Evolutionary conservation across 2,329 filamentous ascomycete species (phyloP).

Genomic region (Lasiodiplodia citricola): DNA sequence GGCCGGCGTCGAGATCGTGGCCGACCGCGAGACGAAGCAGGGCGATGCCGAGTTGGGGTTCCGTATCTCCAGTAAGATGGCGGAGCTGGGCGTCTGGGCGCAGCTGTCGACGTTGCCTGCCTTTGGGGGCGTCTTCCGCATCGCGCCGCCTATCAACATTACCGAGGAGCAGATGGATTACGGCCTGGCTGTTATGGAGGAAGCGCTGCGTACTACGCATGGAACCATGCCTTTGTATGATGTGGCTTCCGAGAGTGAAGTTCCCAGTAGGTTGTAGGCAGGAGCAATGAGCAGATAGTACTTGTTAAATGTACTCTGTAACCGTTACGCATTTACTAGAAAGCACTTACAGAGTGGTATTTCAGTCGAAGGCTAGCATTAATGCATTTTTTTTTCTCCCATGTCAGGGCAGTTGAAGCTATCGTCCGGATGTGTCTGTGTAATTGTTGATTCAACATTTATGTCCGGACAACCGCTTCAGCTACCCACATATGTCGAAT

Average conservation of each 20-base stretch:
- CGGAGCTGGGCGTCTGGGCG: slow-evolving; percentile 61
- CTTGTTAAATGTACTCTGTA: not conserved
- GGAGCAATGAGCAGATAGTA: not conserved
- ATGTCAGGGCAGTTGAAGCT: no score
- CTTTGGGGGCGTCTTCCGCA: slow-evolving; percentile 63
- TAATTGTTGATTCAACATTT: no score
- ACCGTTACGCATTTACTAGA: not conserved
- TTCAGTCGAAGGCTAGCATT: no score
- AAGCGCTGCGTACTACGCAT: slow-evolving; percentile 61
- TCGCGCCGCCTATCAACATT: slow-evolving; percentile 66
- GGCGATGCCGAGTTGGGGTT: slow-evolving; percentile 56
- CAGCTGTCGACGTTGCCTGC: slow-evolving; percentile 61
- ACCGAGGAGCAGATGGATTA: slow-evolving; percentile 48
- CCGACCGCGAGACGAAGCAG: slow-evolving; percentile 54
- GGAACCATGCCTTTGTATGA: slow-evolving; percentile 41
- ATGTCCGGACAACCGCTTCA: no score
- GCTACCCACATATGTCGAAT: no score
- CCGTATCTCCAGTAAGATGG: slow-evolving; percentile 54
- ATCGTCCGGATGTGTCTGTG: no score
- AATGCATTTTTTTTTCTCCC: no score
- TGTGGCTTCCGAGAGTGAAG: not conserved
- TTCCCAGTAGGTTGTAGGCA: not conserved
- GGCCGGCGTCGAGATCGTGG: slow-evolving; percentile 64
- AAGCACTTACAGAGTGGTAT: no score
- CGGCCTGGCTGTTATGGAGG: slow-evolving; percentile 62